These are phyloP conservation scores for Pholiota molesta DNA, from an alignment of 768 basidiomycete species.

Conservation along the genomic window DNA sequence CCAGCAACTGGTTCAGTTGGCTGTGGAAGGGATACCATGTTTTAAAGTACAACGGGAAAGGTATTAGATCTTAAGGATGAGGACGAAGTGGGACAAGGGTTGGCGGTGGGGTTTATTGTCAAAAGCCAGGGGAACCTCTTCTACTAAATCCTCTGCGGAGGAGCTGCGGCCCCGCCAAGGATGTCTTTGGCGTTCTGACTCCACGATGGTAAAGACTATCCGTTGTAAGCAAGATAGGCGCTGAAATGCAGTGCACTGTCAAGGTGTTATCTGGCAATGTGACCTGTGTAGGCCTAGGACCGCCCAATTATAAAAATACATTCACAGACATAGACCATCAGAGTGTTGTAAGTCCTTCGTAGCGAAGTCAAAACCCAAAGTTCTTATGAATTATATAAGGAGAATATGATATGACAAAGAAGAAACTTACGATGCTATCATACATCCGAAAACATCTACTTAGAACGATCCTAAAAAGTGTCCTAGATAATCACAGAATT, in stretches of 20 bases:
- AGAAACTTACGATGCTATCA: neutral
- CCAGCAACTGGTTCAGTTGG: neutral
- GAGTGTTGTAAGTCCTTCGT: too few species aligned
- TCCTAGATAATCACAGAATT: conserved; percentile 38
- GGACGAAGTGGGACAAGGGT: neutral
- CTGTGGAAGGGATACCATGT: conserved; percentile 5
- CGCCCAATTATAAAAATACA: neutral
- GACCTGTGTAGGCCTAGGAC: neutral
- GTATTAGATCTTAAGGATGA: neutral
- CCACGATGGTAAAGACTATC: neutral
- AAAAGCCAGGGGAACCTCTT: neutral
- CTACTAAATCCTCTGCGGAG: neutral
- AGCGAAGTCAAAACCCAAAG: neutral
- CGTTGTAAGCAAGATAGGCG: neutral
- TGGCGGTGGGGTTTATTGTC: neutral
- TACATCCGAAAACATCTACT: neutral
- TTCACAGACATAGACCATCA: neutral
- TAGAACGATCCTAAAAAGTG: conserved; percentile 5
- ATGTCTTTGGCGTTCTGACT: neutral
- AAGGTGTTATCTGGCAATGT: neutral
- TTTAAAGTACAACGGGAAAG: neutral
- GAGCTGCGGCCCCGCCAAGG: neutral
- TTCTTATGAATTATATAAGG: neutral
- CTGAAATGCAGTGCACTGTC: neutral
- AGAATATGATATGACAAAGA: neutral